Conservation (phyloP, 352 stramenopile genomes). For the Phytophthora uliginosa region DNA sequence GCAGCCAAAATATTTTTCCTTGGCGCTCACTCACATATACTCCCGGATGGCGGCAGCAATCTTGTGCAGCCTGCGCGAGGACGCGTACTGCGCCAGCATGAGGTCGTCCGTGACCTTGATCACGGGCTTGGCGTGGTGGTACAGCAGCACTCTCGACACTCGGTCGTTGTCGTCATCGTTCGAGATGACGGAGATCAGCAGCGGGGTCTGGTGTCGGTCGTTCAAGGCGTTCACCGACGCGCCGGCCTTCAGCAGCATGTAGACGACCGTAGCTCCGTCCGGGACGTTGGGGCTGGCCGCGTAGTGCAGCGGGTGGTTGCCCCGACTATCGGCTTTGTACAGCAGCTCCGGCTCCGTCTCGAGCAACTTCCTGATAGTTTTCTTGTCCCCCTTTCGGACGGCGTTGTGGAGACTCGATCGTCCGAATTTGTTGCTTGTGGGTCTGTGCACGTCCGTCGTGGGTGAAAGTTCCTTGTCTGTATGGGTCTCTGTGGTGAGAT, state of each 20-base stretch:
- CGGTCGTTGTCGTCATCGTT: slow-evolving; percentile 60
- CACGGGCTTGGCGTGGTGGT: slow-evolving; percentile 56
- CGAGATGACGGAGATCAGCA: slow-evolving; percentile 68
- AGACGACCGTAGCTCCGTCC: slow-evolving; percentile 47
- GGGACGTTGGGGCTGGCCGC: slow-evolving; percentile 49
- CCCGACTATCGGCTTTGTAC: slow-evolving; percentile 47
- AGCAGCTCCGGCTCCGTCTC: slow-evolving; percentile 50
- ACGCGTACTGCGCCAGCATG: slow-evolving; percentile 57
- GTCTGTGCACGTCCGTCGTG: neutral
- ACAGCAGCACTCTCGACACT: slow-evolving; percentile 56
- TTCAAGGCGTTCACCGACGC: slow-evolving; percentile 64
- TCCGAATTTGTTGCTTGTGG: slow-evolving; percentile 47
- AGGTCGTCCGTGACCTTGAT: slow-evolving; percentile 60
- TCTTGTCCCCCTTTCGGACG: slow-evolving; percentile 61
- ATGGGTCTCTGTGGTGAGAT: slow-evolving; percentile 8
- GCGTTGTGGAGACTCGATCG: slow-evolving; percentile 60
- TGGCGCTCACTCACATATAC: slow-evolving; percentile 49
- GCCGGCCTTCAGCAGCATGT: slow-evolving; percentile 58
- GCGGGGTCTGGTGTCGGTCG: slow-evolving; percentile 57
- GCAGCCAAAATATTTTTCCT: slow-evolving; percentile 1
- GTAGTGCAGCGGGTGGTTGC: slow-evolving; percentile 75
- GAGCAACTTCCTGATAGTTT: slow-evolving; percentile 40
- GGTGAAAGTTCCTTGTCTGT: neutral
- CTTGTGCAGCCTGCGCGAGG: slow-evolving; percentile 52
- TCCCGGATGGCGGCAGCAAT: slow-evolving; percentile 54